Evolutionary conservation across 306 rosid species (phyloP).

Genomic region (Psophocarpus tetragonolobus): DNA sequence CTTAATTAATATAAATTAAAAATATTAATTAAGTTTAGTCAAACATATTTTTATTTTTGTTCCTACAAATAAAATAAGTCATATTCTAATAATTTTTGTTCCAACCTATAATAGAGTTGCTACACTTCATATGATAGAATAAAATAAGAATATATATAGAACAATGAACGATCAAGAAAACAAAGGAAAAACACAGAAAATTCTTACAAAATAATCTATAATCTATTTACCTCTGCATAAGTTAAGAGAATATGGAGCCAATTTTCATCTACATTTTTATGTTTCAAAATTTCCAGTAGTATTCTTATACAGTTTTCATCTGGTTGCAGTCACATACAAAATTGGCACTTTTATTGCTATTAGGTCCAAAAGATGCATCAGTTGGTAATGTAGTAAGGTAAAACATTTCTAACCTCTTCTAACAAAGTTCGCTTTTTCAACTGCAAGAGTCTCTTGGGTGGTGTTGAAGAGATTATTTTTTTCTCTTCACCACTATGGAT

Average conservation of each 20-base stretch:
- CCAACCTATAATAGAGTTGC: too few relatives aligned
- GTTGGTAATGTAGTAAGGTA: conserved; percentile 20
- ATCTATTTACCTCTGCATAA: background rate
- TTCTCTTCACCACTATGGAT: too few relatives aligned
- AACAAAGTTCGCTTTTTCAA: conserved; percentile 80
- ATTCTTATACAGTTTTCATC: background rate
- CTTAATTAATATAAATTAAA: too few relatives aligned
- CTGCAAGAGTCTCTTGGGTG: conserved; percentile 90
- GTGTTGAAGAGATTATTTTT: conserved; percentile 82
- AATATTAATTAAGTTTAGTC: too few relatives aligned
- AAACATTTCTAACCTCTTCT: conserved; percentile 78
- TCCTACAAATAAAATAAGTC: too few relatives aligned
- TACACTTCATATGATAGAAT: too few relatives aligned
- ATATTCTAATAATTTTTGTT: too few relatives aligned
- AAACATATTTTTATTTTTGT: too few relatives aligned
- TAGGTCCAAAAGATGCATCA: conserved; percentile 17
- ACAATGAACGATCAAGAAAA: too few relatives aligned
- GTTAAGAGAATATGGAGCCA: background rate
- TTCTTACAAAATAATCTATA: background rate
- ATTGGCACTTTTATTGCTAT: conserved; percentile 1
- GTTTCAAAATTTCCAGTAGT: background rate
- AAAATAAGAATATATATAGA: too few relatives aligned
- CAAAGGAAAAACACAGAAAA: too few relatives aligned
- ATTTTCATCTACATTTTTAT: background rate
- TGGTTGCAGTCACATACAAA: background rate